Conservation (phyloP, 768 basidiomycete genomes). For the Pulveroboletus ravenelii region DNA sequence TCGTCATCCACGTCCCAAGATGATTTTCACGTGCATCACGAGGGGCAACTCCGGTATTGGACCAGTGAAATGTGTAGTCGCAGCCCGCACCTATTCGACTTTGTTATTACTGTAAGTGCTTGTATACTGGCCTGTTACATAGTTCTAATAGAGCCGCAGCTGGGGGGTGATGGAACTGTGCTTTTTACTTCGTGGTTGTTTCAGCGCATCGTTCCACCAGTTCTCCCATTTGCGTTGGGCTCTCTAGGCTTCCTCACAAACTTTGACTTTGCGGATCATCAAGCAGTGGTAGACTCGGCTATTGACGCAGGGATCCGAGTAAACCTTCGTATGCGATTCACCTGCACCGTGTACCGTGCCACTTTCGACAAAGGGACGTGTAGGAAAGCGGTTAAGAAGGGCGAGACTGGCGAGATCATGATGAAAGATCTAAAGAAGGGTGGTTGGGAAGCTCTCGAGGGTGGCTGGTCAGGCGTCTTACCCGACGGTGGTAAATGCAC, state of each 20-base stretch:
- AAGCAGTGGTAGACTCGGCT: constrained; percentile 77
- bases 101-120: constrained; percentile 86
- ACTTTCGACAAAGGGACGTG: constrained; percentile 66
- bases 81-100: constrained; percentile 91
- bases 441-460: constrained; percentile 96
- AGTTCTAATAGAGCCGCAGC: constrained; percentile 41
- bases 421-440: constrained; percentile 88
- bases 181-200: constrained; percentile 99
- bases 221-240: constrained; percentile 94
- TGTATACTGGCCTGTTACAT: background rate
- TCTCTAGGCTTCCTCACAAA: constrained; percentile 97
- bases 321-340: constrained; percentile 98
- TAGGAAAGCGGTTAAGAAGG: constrained; percentile 85
- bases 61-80: constrained; percentile 92
- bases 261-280: constrained; percentile 88
- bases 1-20: constrained; percentile 43
- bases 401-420: constrained; percentile 92
- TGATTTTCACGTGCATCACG: constrained; percentile 40
- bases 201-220: constrained; percentile 97
- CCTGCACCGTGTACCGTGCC: constrained; percentile 95
- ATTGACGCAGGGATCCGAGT: constrained; percentile 94
- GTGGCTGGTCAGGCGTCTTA: constrained; percentile 51
- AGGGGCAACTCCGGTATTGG: constrained; percentile 97
- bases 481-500: constrained; percentile 42
- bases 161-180: constrained; percentile 97